A percentile compares a stretch with the other conserved stretches of the same genome.
phyloP scores from a whole-genome alignment of 176 grass and related monocot genomes.

The Carex littledalei region DNA sequence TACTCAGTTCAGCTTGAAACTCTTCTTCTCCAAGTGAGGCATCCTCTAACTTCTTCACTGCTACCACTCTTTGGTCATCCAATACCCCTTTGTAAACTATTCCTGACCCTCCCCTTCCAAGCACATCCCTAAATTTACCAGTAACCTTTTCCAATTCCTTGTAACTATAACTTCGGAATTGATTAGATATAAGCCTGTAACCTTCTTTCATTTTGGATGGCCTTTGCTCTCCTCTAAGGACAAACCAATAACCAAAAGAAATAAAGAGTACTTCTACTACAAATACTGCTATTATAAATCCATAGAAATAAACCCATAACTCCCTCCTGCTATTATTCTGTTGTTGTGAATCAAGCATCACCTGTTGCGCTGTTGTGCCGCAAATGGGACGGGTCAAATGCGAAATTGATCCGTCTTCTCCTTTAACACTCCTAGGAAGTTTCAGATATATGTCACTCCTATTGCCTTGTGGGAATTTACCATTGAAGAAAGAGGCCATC shows the following conservation, averaged over 20 bases:
- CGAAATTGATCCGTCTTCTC: constrained; percentile 9
- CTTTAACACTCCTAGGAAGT: constrained; percentile 6
- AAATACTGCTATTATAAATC: constrained; percentile 27
- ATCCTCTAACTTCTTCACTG: constrained; percentile 38
- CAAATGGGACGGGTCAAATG: not conserved
- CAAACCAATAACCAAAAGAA: constrained; percentile 31
- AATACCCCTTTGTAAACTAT: constrained; percentile 35
- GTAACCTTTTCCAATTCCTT: constrained; percentile 27
- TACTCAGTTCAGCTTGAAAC: constrained; percentile 37
- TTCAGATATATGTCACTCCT: constrained; percentile 24
- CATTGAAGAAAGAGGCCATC: constrained; percentile 34
- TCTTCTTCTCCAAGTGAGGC: constrained; percentile 25
- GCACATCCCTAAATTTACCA: constrained; percentile 30
- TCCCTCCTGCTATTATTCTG: not conserved
- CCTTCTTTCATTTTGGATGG: constrained; percentile 26
- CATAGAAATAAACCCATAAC: constrained; percentile 37
- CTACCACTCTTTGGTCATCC: constrained; percentile 24
- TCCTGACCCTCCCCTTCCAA: constrained; percentile 38
- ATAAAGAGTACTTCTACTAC: constrained; percentile 27
- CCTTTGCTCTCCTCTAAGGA: constrained; percentile 14
- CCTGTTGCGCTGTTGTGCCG: not conserved
- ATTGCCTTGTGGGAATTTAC: constrained; percentile 21
- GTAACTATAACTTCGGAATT: constrained; percentile 39
- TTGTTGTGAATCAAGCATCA: not conserved
- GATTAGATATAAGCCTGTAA: constrained; percentile 26